Conservation (phyloP, 2,329 filamentous ascomycete genomes). For the Colletotrichum sp. region DNA sequence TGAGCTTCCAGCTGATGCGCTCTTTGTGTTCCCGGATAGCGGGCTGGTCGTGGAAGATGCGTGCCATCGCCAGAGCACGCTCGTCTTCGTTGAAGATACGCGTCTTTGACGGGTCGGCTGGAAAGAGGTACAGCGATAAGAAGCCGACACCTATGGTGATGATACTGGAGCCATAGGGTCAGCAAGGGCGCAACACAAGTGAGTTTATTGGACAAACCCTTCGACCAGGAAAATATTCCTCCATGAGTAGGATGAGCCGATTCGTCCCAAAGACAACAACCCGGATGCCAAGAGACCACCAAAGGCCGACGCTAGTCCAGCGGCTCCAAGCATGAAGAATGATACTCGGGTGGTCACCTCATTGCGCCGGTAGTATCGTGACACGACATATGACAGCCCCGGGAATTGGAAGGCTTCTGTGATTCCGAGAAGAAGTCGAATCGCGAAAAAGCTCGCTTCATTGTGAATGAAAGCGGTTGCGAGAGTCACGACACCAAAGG, state of each 20-base stretch:
- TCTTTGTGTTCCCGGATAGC: constrained; percentile 28
- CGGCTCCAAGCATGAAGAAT: constrained; percentile 68
- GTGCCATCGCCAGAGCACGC: constrained; percentile 65
- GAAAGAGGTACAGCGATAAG: constrained; percentile 40
- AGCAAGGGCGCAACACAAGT: rapidly evolving
- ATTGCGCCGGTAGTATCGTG: constrained; percentile 65
- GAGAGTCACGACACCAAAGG: constrained; percentile 64
- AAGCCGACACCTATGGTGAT: constrained; percentile 58
- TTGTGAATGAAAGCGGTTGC: constrained; percentile 65
- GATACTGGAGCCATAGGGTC: constrained; percentile 44
- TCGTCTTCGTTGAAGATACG: constrained; percentile 58
- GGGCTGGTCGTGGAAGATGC: constrained; percentile 59
- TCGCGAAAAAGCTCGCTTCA: constrained; percentile 50
- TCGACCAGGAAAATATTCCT: constrained; percentile 60
- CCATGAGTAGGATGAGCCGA: constrained; percentile 48
- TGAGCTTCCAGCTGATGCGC: constrained; percentile 20
- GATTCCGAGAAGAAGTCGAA: constrained; percentile 64
- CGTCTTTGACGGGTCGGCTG: constrained; percentile 24
- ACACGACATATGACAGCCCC: constrained; percentile 71
- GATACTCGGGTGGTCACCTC: constrained; percentile 65
- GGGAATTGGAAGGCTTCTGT: constrained; percentile 72
- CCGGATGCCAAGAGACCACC: constrained; percentile 65
- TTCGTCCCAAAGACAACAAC: constrained; percentile 25
- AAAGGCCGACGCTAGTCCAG: constrained; percentile 69
- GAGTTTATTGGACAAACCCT: not conserved